A percentile compares a stretch with the other conserved stretches of the same genome.
phyloP scores from a whole-genome alignment of 2,329 filamentous ascomycete species.

The Fusarium agapanthi region DNA sequence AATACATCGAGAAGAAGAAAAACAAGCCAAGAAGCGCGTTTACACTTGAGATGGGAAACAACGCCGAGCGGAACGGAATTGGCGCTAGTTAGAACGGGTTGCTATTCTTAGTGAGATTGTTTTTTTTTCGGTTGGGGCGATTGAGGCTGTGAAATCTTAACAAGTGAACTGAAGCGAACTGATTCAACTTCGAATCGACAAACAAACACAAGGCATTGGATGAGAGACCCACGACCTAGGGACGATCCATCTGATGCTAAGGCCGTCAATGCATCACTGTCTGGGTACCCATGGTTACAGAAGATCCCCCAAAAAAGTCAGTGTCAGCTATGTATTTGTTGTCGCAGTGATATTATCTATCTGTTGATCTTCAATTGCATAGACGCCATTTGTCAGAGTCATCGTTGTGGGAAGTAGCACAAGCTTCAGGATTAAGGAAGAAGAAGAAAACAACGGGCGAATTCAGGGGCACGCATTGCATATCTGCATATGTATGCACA shows the following conservation, averaged over 20 bases:
- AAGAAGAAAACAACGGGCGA: background rate
- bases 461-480: constrained; percentile 24
- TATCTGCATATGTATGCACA: constrained; percentile 10
- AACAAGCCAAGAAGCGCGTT: constrained; percentile 26
- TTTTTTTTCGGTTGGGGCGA: constrained; percentile 31
- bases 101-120: constrained; percentile 38
- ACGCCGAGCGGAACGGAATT: constrained; percentile 28
- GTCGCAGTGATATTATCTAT: background rate
- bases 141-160: constrained; percentile 39
- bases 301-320: background rate
- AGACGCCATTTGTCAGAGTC: background rate
- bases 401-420: background rate
- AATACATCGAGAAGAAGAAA: constrained; percentile 25
- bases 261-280: background rate
- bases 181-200: constrained; percentile 1
- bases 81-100: constrained; percentile 25
- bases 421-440: background rate
- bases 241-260: constrained; percentile 40
- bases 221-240: constrained; percentile 32
- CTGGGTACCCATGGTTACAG: background rate
- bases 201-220: background rate
- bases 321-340: background rate
- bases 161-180: background rate
- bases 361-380: background rate
- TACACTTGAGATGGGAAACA: constrained; percentile 36